Evolutionary conservation across 495 filamentous ascomycete species (phyloP), one percentile per base, ranked within the genome.

Genomic region (Rhizodiscina lignyota): DNA sequence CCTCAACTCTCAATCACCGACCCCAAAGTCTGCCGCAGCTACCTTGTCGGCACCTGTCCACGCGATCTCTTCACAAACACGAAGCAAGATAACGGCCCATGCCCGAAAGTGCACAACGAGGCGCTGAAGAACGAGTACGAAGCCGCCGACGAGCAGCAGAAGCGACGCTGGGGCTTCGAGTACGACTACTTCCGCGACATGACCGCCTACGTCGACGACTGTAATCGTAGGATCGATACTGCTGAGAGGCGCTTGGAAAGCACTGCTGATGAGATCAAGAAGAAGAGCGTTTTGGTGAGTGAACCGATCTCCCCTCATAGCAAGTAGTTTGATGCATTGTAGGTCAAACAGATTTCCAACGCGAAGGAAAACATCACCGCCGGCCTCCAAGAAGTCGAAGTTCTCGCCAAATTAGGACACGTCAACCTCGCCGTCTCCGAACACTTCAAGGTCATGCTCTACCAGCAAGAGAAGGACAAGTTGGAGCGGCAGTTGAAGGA

Each of bases 11-110:
- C 79, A 30, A 77, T 96, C 43, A 89, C 81, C 31, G 91, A 99
- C 59, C 65, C 79, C 22, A 94, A 92, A 61, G 81, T 93, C 43
- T 99, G 89, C 63, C 83, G 84, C 35, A 93, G 84, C 38, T 94
- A 85, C 59, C 70, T 99, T 34, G 83, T 72, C 41, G 89, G 89
- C 44, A 92, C 81, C 27, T 99, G 89, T 54, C 89, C 89, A 4
- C 87, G 94, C 63, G 89, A 99, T 61, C 85, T 96, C 52, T 99
- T 99, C 71, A 96, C 86, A 41, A 99, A 99, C 62, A 99, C 89
- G 27, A 96, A 94, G 60, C 83, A 94, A 69, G 89, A 99, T 54
- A 69, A 94, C 21, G 89, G 89, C 15, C 74, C 74, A 0, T 99
- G 89, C 49, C 73, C 83, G 22, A 89, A 89, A 58, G 72, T 87